Evolutionary conservation across 495 filamentous ascomycete genomes (phyloP).

Genomic region (Pseudomonodictys pantanalensis): DNA sequence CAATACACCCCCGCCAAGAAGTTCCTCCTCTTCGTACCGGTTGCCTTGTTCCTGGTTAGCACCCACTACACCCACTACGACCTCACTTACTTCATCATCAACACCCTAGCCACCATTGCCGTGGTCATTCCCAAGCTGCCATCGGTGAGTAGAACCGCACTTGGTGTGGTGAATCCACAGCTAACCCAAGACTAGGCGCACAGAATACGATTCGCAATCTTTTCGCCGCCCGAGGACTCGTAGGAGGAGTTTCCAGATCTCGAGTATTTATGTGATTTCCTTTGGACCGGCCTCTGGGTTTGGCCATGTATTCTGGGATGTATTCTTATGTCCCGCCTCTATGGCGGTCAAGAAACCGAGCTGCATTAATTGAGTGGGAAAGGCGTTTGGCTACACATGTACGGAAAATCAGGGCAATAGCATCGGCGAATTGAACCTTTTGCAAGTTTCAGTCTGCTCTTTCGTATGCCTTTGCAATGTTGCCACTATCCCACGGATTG

Average conservation of each 20-base stretch:
- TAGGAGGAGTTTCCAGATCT: neutral
- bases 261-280: slow-evolving; percentile 8
- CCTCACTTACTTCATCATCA: slow-evolving; percentile 92
- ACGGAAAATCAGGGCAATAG: neutral
- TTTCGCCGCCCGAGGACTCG: slow-evolving; percentile 30
- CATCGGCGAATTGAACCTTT: neutral
- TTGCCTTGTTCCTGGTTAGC: slow-evolving; percentile 89
- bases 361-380: slow-evolving; percentile 15
- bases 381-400: slow-evolving; percentile 13
- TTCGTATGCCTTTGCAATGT: too few relatives aligned
- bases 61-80: slow-evolving; percentile 99
- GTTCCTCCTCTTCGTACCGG: slow-evolving; percentile 90
- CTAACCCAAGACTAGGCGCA: slow-evolving; percentile 19
- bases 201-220: slow-evolving; percentile 31
- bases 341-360: slow-evolving; percentile 2
- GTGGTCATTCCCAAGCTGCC: slow-evolving; percentile 96
- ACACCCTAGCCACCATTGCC: slow-evolving; percentile 83
- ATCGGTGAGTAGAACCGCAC: slow-evolving; percentile 60
- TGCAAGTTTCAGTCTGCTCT: too few relatives aligned
- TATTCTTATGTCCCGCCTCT: slow-evolving; percentile 13
- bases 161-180: neutral
- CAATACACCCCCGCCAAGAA: slow-evolving; percentile 99
- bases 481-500: too few relatives aligned
- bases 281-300: neutral
- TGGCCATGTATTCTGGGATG: slow-evolving; percentile 2